A percentile compares a stretch with the other conserved stretches of the same genome.
Conservation (phyloP, 2,329 filamentous ascomycete genomes). For the Domatiomyces catenatus region DNA sequence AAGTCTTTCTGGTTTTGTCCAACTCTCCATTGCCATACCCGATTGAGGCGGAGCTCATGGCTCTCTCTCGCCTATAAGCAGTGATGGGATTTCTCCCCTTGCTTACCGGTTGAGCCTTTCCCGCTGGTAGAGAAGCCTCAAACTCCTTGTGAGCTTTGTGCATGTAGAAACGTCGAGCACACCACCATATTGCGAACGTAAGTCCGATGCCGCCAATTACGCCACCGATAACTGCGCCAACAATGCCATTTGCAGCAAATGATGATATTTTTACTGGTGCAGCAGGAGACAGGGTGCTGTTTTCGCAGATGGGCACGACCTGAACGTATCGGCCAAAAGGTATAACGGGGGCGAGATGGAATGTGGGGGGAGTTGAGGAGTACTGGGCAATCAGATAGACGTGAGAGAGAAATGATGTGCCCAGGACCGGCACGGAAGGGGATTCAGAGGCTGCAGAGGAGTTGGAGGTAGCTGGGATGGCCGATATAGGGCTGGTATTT, state of each 20-base stretch:
- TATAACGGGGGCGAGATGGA: conserved; percentile 28
- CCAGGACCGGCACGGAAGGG: conserved; percentile 19
- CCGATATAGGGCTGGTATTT: conserved; percentile 16
- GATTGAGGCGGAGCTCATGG: background rate
- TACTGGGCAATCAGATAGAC: conserved; percentile 32
- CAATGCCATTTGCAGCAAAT: conserved; percentile 10
- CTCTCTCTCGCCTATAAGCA: background rate
- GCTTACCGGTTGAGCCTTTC: background rate
- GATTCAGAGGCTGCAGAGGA: conserved; percentile 15
- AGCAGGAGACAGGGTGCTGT: conserved; percentile 20
- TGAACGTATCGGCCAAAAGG: conserved; percentile 27
- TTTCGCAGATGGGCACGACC: conserved; percentile 27
- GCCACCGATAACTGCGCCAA: conserved; percentile 18
- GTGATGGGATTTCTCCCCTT: background rate
- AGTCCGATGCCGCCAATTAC: conserved; percentile 20
- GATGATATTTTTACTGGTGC: conserved; percentile 4
- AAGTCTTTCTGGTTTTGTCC: background rate
- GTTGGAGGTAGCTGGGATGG: conserved; percentile 17
- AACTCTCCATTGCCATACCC: background rate
- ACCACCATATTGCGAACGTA: conserved; percentile 10
- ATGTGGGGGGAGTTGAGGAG: conserved; percentile 20
- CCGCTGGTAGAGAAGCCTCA: background rate
- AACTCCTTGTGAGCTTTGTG: conserved; percentile 1
- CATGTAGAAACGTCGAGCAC: background rate
- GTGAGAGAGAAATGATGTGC: conserved; percentile 27